These are phyloP conservation scores for Debaryomyces fabryi DNA, from an alignment of 1,139 yeast genomes.

Conservation along the genomic window DNA sequence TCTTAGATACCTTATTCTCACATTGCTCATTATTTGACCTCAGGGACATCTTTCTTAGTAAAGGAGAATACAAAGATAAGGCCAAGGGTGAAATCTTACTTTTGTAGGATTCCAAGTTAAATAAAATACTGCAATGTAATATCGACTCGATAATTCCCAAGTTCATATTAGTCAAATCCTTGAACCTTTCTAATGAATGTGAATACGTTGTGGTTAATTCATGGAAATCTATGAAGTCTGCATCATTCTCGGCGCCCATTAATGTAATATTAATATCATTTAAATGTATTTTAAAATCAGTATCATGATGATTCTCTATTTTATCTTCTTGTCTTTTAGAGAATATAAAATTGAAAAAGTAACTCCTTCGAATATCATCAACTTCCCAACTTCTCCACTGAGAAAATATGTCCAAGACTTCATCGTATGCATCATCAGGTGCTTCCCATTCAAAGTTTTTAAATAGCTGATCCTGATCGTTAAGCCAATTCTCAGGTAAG, in stretches of 20 bases:
- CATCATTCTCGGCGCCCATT: conserved; percentile 5
- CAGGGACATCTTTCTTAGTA: not conserved
- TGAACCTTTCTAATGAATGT: conserved; percentile 9
- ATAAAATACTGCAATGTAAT: conserved; percentile 16
- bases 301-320: not conserved
- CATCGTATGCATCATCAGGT: conserved; percentile 55
- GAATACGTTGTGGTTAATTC: conserved; percentile 15
- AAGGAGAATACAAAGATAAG: conserved; percentile 10
- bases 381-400: conserved; percentile 95
- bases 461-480: conserved; percentile 24
- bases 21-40: not conserved
- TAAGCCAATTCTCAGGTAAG: conserved; percentile 60
- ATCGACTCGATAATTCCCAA: conserved; percentile 16
- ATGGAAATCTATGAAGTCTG: conserved; percentile 21
- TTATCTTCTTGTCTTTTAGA: conserved; percentile 3
- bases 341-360: conserved; percentile 52
- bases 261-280: conserved; percentile 5
- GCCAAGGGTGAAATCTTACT: conserved; percentile 26
- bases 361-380: conserved; percentile 48
- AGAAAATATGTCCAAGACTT: conserved; percentile 60
- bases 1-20: not conserved
- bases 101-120: conserved; percentile 26
- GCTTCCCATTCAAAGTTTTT: conserved; percentile 34
- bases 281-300: conserved; percentile 1
- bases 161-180: conserved; percentile 14